phyloP scores from a whole-genome alignment of 2,329 filamentous ascomycete species.

The Beauveria medogensis region DNA sequence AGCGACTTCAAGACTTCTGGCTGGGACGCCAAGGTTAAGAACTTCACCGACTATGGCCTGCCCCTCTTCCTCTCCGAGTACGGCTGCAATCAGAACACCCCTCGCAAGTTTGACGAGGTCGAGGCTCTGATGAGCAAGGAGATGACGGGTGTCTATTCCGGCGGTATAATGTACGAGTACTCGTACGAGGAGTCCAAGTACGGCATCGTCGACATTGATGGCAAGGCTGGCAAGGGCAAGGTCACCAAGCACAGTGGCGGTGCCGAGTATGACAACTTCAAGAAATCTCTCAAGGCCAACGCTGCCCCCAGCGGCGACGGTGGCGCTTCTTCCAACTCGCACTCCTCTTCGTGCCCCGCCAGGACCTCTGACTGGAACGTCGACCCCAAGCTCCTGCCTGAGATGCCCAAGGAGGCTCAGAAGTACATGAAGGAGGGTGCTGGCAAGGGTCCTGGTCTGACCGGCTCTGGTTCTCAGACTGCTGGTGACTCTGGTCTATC shows the following conservation, averaged over 20 bases:
- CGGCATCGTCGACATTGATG: conserved; percentile 65
- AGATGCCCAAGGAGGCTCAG: conserved; percentile 41
- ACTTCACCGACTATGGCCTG: conserved; percentile 77
- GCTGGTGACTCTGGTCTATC: conserved; percentile 38
- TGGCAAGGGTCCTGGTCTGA: conserved; percentile 44
- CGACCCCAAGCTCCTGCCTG: conserved; percentile 39
- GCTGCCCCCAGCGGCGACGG: conserved; percentile 43
- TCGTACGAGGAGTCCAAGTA: conserved; percentile 69
- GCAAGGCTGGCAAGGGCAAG: conserved; percentile 29
- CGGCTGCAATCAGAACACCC: conserved; percentile 72
- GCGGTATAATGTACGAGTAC: conserved; percentile 95
- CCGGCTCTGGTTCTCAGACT: conserved; percentile 46
- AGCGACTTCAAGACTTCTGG: conserved; percentile 62
- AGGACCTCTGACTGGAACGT: conserved; percentile 43
- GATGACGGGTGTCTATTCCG: conserved; percentile 89
- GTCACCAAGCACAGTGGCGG: conserved; percentile 41
- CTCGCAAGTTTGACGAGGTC: conserved; percentile 74
- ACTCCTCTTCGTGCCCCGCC: conserved; percentile 41
- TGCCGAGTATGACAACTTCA: conserved; percentile 52
- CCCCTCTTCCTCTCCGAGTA: conserved; percentile 94
- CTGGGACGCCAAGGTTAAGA: conserved; percentile 83
- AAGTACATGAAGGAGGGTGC: conserved; percentile 48
- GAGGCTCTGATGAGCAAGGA: conserved; percentile 67
- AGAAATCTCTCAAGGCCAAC: conserved; percentile 39
- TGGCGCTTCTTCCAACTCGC: conserved; percentile 40